Base-by-base conservation (phyloP, 306 rosid genomes). In the Ormosia semicastrata region DNA sequence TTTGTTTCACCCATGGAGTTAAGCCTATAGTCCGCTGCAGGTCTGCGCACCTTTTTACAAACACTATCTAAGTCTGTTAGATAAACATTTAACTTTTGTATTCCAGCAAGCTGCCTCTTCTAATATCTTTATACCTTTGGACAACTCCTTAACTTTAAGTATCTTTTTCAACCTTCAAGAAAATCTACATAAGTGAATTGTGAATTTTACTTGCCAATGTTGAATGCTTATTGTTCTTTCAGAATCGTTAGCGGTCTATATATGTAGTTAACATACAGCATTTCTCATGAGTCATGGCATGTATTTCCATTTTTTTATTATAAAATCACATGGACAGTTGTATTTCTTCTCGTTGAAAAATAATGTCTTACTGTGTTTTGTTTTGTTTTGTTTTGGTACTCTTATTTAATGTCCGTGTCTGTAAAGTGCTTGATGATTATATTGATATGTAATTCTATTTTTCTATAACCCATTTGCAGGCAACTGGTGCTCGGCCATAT, bases 401-500 rank as follows among this genome's bases (percentile, higher is more conserved):
- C 24, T 49, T 40, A 32, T 74, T 49, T 56, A 36, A 46, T 57
- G 34, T 64, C n/a, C 5, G 43, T 59, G 69, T 73, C 32, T 47
- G 13, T 15, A 29, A 43, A 53, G 53, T 30, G 37, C 39, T 54
- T 74, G 76, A 29, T 32, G 8, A 10, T 33, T 54, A 6, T 50
- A 13, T 70, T 24, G 73, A 66, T 57, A 29, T 37, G 2, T 63
- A 39, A 66, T 66, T 79, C 36, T 66, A 15, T 46, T 56, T 40
- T 58, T 60, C 44, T 33, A 14, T 78, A 57, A 80, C 49, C 46
- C 71, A 5, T 85, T 72, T 86, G 67, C 74, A 95, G 99, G 94
- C 91, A 78, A 95, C 99, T 57, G 99, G 97, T 56, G 94, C 98
- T 77, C 87, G 68, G 62, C 88, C 99, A 30, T 95, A 93, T 83